phyloP scores from a whole-genome alignment of 768 basidiomycete genomes.

The Naematelia aurantialba region DNA sequence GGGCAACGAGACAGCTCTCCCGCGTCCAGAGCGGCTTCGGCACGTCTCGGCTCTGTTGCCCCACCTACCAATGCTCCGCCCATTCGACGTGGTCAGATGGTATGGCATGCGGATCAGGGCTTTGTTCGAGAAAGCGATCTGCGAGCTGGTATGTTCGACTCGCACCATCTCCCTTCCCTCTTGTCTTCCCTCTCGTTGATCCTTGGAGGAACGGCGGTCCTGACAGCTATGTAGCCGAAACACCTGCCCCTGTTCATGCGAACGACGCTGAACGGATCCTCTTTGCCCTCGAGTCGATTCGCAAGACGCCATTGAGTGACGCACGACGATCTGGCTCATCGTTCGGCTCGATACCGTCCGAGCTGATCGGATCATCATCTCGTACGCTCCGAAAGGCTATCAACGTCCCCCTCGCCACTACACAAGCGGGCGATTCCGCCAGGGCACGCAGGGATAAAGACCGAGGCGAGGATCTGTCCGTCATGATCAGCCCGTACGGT shows the following conservation, averaged over 20 bases:
- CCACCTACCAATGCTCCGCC: slow-evolving; percentile 23
- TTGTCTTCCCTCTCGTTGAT: background rate
- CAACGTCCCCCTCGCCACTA: slow-evolving; percentile 41
- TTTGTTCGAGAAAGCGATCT: slow-evolving; percentile 41
- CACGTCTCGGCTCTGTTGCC: slow-evolving; percentile 22
- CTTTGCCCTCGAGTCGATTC: slow-evolving; percentile 36
- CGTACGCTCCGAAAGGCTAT: slow-evolving; percentile 37
- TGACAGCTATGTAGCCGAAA: slow-evolving; percentile 11
- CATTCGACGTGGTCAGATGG: slow-evolving; percentile 39
- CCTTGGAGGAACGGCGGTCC: background rate
- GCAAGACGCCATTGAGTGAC: slow-evolving; percentile 38
- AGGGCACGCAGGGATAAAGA: slow-evolving; percentile 31
- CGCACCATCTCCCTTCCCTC: no score
- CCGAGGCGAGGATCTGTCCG: slow-evolving; percentile 26
- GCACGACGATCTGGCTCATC: slow-evolving; percentile 18
- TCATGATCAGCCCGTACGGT: slow-evolving; percentile 47
- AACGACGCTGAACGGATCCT: slow-evolving; percentile 45
- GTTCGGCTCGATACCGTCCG: background rate
- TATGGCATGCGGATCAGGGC: slow-evolving; percentile 40
- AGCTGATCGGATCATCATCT: slow-evolving; percentile 34
- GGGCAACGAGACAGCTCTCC: slow-evolving; percentile 23
- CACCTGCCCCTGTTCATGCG: slow-evolving; percentile 21
- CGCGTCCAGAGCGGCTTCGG: slow-evolving; percentile 23
- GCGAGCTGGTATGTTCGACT: slow-evolving; percentile 24
- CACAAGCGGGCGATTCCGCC: slow-evolving; percentile 36